These are phyloP conservation scores for Suhomyces chickasaworum DNA, from an alignment of 1,139 yeast species.

Conservation along the genomic window DNA sequence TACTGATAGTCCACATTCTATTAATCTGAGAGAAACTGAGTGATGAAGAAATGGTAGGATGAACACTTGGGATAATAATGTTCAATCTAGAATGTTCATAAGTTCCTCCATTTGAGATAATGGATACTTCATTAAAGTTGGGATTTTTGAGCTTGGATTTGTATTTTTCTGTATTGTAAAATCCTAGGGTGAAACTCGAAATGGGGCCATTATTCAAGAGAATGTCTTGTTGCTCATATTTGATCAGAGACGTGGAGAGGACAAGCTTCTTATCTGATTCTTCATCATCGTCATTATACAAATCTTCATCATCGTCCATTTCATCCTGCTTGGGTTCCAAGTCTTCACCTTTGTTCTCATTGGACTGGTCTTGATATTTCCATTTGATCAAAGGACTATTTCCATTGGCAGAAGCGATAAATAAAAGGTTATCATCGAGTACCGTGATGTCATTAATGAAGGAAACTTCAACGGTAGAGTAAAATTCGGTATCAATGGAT, in stretches of 20 bases:
- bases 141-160: constrained; percentile 70
- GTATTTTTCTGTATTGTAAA: constrained; percentile 54
- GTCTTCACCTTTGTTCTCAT: constrained; percentile 2
- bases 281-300: constrained; percentile 31
- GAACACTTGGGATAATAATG: constrained; percentile 62
- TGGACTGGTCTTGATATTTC: constrained; percentile 25
- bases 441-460: constrained; percentile 38
- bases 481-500: constrained; percentile 24
- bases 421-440: constrained; percentile 39
- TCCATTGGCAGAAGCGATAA: constrained; percentile 39
- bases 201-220: constrained; percentile 76
- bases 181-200: constrained; percentile 67
- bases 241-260: constrained; percentile 32
- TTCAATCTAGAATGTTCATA: constrained; percentile 58
- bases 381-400: constrained; percentile 39
- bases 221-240: constrained; percentile 52
- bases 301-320: constrained; percentile 16
- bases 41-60: constrained; percentile 67
- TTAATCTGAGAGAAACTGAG: constrained; percentile 75
- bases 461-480: constrained; percentile 26
- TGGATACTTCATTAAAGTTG: constrained; percentile 61
- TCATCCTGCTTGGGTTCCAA: constrained; percentile 5
- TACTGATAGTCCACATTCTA: constrained; percentile 69
- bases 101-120: constrained; percentile 72
- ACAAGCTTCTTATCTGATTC: constrained; percentile 23